These are phyloP conservation scores for Phyllosticta citribraziliensis DNA, from an alignment of 2,329 filamentous ascomycete species.

Conservation along the genomic window DNA sequence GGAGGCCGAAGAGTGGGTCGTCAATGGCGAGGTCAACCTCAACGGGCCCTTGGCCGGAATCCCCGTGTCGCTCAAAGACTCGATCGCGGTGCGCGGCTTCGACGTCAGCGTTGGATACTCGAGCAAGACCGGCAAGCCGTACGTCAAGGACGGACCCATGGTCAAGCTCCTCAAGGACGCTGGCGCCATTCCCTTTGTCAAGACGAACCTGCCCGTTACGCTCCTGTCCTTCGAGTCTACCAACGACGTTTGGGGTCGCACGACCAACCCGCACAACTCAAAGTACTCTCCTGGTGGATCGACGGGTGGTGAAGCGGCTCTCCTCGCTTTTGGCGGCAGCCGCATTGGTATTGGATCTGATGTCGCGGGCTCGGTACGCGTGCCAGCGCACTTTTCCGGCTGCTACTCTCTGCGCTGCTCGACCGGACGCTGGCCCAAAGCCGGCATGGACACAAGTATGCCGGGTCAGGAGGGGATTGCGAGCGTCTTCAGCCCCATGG, in stretches of 20 bases:
- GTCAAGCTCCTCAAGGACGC: conserved; percentile 75
- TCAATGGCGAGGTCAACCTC: conserved; percentile 53
- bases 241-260: conserved; percentile 71
- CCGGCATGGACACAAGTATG: conserved; percentile 78
- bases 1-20: conserved; percentile 64
- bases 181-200: conserved; percentile 80
- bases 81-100: conserved; percentile 69
- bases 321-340: conserved; percentile 71
- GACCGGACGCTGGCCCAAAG: conserved; percentile 82
- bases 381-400: conserved; percentile 80
- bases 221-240: conserved; percentile 78
- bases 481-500: conserved; percentile 87
- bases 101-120: conserved; percentile 78
- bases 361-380: conserved; percentile 79
- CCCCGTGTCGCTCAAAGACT: conserved; percentile 73
- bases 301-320: conserved; percentile 73
- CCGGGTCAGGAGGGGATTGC: conserved; percentile 83
- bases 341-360: conserved; percentile 86
- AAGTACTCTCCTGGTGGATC: conserved; percentile 82
- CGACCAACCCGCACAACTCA: conserved; percentile 72
- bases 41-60: conserved; percentile 79
- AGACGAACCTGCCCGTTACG: conserved; percentile 83
- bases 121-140: conserved; percentile 57
- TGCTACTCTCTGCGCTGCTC: conserved; percentile 82
- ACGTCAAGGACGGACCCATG: conserved; percentile 57